These are phyloP conservation scores for Saksenaea oblongispora DNA, from an alignment of 371 early-diverging fungal genomes.

Conservation along the genomic window DNA sequence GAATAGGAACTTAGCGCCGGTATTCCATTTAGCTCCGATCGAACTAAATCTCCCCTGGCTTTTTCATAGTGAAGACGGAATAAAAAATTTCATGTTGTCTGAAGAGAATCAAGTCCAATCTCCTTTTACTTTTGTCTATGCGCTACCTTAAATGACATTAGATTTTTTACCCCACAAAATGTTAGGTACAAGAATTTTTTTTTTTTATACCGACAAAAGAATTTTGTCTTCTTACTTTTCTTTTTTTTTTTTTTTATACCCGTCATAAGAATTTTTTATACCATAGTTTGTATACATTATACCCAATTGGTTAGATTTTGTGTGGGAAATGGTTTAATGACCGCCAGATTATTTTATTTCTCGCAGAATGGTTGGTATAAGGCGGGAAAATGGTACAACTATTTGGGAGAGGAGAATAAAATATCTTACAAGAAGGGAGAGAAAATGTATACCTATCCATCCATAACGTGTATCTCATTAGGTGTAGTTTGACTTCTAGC, in stretches of 20 bases:
- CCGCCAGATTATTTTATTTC: background rate
- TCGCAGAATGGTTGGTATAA: background rate
- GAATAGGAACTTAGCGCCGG: background rate
- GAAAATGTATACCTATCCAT: background rate
- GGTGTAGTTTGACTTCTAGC: background rate
- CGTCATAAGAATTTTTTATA: too few relatives aligned
- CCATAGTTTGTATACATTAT: too few relatives aligned
- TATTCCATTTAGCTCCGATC: background rate
- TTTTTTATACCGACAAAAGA: too few relatives aligned
- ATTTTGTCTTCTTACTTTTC: too few relatives aligned
- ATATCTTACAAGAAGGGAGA: background rate
- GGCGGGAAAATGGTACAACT: background rate
- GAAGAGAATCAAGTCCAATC: background rate
- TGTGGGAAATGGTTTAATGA: background rate
- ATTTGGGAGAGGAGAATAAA: background rate
- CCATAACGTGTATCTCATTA: too few relatives aligned
- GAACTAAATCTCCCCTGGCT: background rate
- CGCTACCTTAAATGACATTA: too few relatives aligned
- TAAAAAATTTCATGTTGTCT: background rate
- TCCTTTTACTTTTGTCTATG: too few relatives aligned
- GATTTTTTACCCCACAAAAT: too few relatives aligned
- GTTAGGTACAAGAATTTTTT: too few relatives aligned
- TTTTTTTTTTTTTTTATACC: too few relatives aligned
- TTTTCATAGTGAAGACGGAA: background rate
- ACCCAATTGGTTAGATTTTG: background rate